phyloP scores from a whole-genome alignment of 1,284 basidiomycete genomes.

The Hortiboletus rubellus region DNA sequence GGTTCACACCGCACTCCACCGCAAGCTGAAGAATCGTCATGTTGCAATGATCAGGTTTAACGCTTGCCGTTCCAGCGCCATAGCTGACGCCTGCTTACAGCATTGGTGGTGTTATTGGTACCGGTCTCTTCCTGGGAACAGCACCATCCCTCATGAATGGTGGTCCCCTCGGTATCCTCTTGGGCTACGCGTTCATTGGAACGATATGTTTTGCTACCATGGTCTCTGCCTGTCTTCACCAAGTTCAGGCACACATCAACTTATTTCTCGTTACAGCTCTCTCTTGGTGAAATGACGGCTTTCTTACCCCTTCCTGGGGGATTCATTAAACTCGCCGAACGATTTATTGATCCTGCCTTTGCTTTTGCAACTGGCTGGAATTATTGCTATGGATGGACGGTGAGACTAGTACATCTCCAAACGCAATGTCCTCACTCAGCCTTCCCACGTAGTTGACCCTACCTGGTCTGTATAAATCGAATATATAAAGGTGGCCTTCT shows the following conservation, averaged over 20 bases:
- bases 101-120: slow-evolving; percentile 50
- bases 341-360: slow-evolving; percentile 69
- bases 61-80: too few relatives aligned
- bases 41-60: slow-evolving; percentile 35
- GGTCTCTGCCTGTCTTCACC: slow-evolving; percentile 8
- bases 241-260: not conserved
- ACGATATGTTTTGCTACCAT: slow-evolving; percentile 34
- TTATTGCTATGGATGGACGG: slow-evolving; percentile 62
- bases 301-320: slow-evolving; percentile 52
- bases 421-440: slow-evolving; percentile 1
- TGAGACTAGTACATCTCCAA: slow-evolving; percentile 36
- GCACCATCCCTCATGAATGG: slow-evolving; percentile 30
- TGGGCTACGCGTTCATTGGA: slow-evolving; percentile 38
- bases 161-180: slow-evolving; percentile 35
- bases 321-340: slow-evolving; percentile 66
- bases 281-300: slow-evolving; percentile 37
- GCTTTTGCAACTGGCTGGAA: slow-evolving; percentile 72
- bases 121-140: slow-evolving; percentile 46
- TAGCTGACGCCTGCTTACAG: slow-evolving; percentile 7
- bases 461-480: slow-evolving; percentile 20
- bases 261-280: slow-evolving; percentile 19
- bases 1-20: slow-evolving; percentile 19
- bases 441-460: slow-evolving; percentile 24
- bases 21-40: slow-evolving; percentile 35
- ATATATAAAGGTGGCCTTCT: too few relatives aligned